Conservation (phyloP, 1,284 basidiomycete genomes). For the Ustilago curta region DNA sequence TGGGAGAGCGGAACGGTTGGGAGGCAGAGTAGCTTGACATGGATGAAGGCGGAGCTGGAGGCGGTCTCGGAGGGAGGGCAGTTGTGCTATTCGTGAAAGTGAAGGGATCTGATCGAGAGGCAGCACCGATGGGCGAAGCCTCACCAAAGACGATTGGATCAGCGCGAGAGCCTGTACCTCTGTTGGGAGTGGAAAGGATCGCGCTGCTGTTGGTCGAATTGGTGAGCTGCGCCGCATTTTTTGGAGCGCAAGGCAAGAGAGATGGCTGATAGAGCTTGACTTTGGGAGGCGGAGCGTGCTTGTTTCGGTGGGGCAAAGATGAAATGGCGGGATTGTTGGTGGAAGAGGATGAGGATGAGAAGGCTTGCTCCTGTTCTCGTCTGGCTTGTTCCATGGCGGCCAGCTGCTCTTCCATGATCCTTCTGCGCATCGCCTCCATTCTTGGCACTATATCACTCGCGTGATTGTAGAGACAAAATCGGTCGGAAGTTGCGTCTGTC, state of each 20-base stretch:
- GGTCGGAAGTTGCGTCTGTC: no score
- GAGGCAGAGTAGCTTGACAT: slow-evolving; percentile 37
- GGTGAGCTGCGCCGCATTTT: slow-evolving; percentile 3
- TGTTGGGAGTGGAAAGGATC: neutral
- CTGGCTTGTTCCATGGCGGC: slow-evolving; percentile 34
- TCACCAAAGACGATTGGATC: slow-evolving; percentile 49
- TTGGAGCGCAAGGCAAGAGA: slow-evolving; percentile 23
- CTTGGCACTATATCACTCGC: neutral
- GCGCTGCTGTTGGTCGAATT: neutral
- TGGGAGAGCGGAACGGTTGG: slow-evolving; percentile 42
- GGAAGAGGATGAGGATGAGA: slow-evolving; percentile 16
- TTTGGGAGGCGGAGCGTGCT: slow-evolving; percentile 51
- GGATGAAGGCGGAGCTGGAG: slow-evolving; percentile 5
- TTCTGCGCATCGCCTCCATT: slow-evolving; percentile 55
- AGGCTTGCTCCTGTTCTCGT: slow-evolving; percentile 23
- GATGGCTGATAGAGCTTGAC: slow-evolving; percentile 51
- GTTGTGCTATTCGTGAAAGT: neutral
- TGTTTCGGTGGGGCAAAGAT: slow-evolving; percentile 41
- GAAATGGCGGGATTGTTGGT: slow-evolving; percentile 32
- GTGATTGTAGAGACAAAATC: neutral
- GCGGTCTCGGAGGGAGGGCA: slow-evolving; percentile 5
- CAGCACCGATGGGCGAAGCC: slow-evolving; percentile 30
- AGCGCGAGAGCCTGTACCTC: slow-evolving; percentile 28
- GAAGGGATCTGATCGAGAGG: slow-evolving; percentile 10
- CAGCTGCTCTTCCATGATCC: slow-evolving; percentile 51